Base-by-base conservation (phyloP, 2,329 filamentous ascomycete species). In the Penicillium sumatraense region DNA sequence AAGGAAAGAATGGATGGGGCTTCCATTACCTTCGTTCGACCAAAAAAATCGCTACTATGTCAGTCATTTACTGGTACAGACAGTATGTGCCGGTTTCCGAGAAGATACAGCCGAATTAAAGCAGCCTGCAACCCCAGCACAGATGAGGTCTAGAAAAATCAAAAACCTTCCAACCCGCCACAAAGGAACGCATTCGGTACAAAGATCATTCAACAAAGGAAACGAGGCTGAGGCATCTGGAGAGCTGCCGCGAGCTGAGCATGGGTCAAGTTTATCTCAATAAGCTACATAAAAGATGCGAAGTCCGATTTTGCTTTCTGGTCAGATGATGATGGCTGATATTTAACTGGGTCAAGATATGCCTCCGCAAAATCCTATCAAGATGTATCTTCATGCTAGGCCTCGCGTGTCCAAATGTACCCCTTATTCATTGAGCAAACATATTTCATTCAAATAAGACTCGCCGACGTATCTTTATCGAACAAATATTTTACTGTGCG, bases 71-170 rank as follows among this genome's bases (percentile, higher is more conserved):
- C 26, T 14, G 44, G 18, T 18, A 33, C 24, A 29, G 7, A 33
- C 20, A 18, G 26, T 33, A 29, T 21, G n/a, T 13, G 27, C 11
- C 29, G 16, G 20, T 27, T 27, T 20, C 44, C 26, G 31, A 47
- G 44, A 33, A 29, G 16, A 29, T 31, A 35, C 26, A 11, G 13
- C 27, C 13, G 44, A 47, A 33, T 16, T 47, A 31, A 20, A 14
- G 27, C 27, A 29, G 27, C 24, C 26, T 47, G 44, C 44, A 14
- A 31, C 44, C 13, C n/a, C 27, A 14, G 44, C 16, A 20, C 44
- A 47, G 44, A 47, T 47, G 44, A 35, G 23, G 18, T 47, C 44
- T 31, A 31, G 44, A 29, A 47, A 47, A 35, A 33, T 47, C 26
- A 47, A 47, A 29, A 47, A 31, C 26, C 44, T 29, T 35, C 27